phyloP scores from a whole-genome alignment of 2,329 filamentous ascomycete genomes.

The Phoma sp. region DNA sequence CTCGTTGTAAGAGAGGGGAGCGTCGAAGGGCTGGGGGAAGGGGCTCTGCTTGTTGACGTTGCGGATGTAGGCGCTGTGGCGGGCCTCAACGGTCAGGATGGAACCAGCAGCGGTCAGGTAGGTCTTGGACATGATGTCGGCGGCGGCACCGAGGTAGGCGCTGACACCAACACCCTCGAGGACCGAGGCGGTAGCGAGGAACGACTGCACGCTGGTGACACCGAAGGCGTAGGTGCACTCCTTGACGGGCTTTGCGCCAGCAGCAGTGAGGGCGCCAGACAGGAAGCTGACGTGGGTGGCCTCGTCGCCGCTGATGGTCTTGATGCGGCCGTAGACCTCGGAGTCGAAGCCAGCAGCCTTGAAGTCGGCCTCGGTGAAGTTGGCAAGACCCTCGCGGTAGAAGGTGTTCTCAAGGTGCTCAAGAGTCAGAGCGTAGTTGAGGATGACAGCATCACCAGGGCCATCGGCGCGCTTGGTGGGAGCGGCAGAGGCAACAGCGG shows the following conservation, averaged over 20 bases:
- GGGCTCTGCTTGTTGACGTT: slow-evolving; percentile 56
- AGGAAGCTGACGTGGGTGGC: slow-evolving; percentile 65
- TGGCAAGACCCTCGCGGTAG: slow-evolving; percentile 65
- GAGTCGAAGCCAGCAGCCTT: slow-evolving; percentile 42
- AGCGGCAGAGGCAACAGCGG: slow-evolving; percentile 18
- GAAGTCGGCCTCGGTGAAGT: slow-evolving; percentile 54
- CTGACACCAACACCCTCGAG: slow-evolving; percentile 65
- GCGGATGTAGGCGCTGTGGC: slow-evolving; percentile 69
- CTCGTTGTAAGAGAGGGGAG: slow-evolving; percentile 63
- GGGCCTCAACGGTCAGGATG: slow-evolving; percentile 69
- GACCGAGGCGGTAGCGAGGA: slow-evolving; percentile 60
- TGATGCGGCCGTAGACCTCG: slow-evolving; percentile 64
- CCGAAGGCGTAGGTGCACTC: slow-evolving; percentile 65
- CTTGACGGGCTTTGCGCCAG: slow-evolving; percentile 59
- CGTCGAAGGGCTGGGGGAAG: slow-evolving; percentile 66
- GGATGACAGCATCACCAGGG: slow-evolving; percentile 40
- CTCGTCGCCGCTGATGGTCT: slow-evolving; percentile 65
- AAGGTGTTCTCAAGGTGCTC: slow-evolving; percentile 65
- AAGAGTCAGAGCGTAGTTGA: slow-evolving; percentile 55
- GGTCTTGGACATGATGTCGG: slow-evolving; percentile 61
- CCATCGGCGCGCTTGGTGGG: slow-evolving; percentile 35
- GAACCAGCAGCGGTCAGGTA: slow-evolving; percentile 68
- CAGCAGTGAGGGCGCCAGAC: slow-evolving; percentile 50
- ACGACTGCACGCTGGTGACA: slow-evolving; percentile 55
- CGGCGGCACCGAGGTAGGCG: slow-evolving; percentile 68